Evolutionary conservation across 148 eudicot species (phyloP), one percentile per base, ranked within the genome.

Genomic region (Spergularia bocconei): DNA sequence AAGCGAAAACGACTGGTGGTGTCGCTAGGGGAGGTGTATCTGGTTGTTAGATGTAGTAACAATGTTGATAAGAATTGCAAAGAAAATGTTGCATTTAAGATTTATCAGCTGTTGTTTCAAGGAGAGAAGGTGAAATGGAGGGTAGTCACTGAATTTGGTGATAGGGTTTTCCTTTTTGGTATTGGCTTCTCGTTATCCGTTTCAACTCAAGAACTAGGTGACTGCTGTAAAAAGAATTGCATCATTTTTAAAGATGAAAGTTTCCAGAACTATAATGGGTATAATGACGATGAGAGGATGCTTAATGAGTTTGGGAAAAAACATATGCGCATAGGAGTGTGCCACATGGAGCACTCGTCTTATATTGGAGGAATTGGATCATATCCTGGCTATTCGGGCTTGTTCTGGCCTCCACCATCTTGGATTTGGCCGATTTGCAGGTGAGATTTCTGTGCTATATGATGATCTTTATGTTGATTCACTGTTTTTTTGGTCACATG

Each of bases 1-100:
- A 67, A 63, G 57, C 69, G 78, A 15, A 79, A 79, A 12, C 61
- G 74, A 4, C 23, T 79, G 38, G 72, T 79, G 29, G 70, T 68
- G 48, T 74, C 78, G 17, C 23, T 36, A 12, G 81, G 77, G 16
- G 0, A 9, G 5, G 61, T 73, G 78, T 38, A 73, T 74, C 53
- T 79, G 16, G 78, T 68, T 20, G 74, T 57, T 66, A 38, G 73
- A 0, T 58, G 54, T 58, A 29, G 36, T 29, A 16, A 48, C 33
- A 57, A 4, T 71, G 10, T 20, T 23, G 48, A 9, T 6, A 44
- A 44, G 1, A 44, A 1, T 6, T 6, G 13, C 17, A 0, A 2
- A 11, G 12, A 2, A 4, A 33, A 36, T n/a, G 15, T 5, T 21
- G 6, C 2, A 5, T 66, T 72, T 13, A 72, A 63, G 68, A 77